phyloP scores from a whole-genome alignment of 2,329 filamentous ascomycete genomes.

The Bipolaris bicolor region DNA sequence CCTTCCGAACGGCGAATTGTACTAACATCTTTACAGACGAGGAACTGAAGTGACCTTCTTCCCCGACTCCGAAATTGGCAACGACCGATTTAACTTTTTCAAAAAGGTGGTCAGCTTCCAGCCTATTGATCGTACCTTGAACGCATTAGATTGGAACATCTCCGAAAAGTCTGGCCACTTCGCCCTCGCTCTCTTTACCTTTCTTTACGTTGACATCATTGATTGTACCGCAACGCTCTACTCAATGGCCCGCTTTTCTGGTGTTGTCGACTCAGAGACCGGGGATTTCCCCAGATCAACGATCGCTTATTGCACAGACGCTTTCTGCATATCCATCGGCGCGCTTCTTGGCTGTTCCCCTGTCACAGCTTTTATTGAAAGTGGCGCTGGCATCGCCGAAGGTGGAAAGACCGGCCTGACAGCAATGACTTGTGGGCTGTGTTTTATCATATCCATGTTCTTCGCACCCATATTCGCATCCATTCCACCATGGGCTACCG shows the following conservation, averaged over 20 bases:
- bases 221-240: constrained; percentile 88
- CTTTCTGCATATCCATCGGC: constrained; percentile 79
- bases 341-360: constrained; percentile 78
- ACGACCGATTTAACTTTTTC: constrained; percentile 81
- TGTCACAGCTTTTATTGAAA: constrained; percentile 86
- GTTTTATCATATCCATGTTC: constrained; percentile 87
- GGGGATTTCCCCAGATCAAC: constrained; percentile 88
- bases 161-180: constrained; percentile 73
- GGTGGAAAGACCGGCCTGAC: constrained; percentile 84
- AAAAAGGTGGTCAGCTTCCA: constrained; percentile 84
- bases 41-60: constrained; percentile 79
- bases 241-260: constrained; percentile 84
- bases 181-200: constrained; percentile 81
- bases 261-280: constrained; percentile 78
- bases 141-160: constrained; percentile 76
- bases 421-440: constrained; percentile 76
- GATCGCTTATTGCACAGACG: constrained; percentile 83
- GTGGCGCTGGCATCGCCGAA: constrained; percentile 85
- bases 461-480: constrained; percentile 91
- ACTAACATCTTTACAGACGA: constrained; percentile 52
- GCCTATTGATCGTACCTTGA: constrained; percentile 71
- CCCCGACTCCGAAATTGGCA: constrained; percentile 70
- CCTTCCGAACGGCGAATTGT: not conserved
- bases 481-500: constrained; percentile 87
- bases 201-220: constrained; percentile 90